Conservation (phyloP, 1,284 basidiomycete species). For the Ceratobasidium sp. region DNA sequence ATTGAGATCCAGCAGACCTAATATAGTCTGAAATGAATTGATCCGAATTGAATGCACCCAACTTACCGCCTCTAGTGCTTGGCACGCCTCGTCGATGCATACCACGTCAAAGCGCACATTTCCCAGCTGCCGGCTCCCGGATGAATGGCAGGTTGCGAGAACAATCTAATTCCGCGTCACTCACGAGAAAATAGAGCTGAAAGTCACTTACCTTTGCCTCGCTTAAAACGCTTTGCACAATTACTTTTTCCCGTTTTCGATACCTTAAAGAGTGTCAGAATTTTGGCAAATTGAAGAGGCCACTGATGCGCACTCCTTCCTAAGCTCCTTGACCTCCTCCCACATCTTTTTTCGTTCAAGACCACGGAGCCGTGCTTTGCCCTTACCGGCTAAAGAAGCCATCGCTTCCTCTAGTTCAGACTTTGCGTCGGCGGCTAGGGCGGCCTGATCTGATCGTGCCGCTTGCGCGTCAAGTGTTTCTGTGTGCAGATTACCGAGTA, state of each 20-base stretch:
- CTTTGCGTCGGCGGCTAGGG: slow-evolving; percentile 82
- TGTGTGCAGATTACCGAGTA: slow-evolving; percentile 76
- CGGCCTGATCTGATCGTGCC: slow-evolving; percentile 75
- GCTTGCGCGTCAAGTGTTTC: slow-evolving; percentile 90
- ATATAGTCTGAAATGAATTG: slow-evolving; percentile 34
- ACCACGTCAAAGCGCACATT: slow-evolving; percentile 85
- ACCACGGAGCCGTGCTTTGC: slow-evolving; percentile 70
- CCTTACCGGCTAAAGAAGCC: slow-evolving; percentile 71
- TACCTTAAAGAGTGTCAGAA: slow-evolving; percentile 59
- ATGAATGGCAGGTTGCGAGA: slow-evolving; percentile 89
- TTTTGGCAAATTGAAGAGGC: slow-evolving; percentile 5
- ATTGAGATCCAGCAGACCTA: slow-evolving; percentile 96
- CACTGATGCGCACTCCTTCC: slow-evolving; percentile 74
- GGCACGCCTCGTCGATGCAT: slow-evolving; percentile 95
- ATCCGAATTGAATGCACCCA: background rate
- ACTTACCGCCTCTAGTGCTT: slow-evolving; percentile 88
- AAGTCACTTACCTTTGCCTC: slow-evolving; percentile 66
- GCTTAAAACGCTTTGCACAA: slow-evolving; percentile 77
- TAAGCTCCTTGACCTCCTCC: slow-evolving; percentile 86
- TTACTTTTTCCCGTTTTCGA: slow-evolving; percentile 81
- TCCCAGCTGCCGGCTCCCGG: slow-evolving; percentile 78
- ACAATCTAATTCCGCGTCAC: slow-evolving; percentile 65
- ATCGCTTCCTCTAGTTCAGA: slow-evolving; percentile 76
- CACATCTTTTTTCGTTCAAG: slow-evolving; percentile 84
- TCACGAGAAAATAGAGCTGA: background rate